These are phyloP conservation scores for Candida michaelii DNA, from an alignment of 805 yeast species.

Conservation along the genomic window DNA sequence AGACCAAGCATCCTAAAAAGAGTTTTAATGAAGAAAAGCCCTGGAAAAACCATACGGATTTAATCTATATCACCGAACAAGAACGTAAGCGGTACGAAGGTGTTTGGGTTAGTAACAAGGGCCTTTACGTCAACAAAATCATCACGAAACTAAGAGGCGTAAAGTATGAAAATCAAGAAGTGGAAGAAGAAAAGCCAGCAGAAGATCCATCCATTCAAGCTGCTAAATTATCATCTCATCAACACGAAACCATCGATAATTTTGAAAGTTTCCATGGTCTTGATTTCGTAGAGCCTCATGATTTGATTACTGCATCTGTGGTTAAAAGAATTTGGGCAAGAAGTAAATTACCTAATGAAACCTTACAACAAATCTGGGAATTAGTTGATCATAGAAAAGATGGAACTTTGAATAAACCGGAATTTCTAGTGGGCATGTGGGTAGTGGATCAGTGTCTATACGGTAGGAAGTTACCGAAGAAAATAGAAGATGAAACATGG, in stretches of 20 bases:
- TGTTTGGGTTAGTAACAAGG: slow-evolving; percentile 88
- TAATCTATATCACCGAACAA: slow-evolving; percentile 47
- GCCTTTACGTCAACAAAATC: slow-evolving; percentile 49
- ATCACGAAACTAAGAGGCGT: slow-evolving; percentile 32
- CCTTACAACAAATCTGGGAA: slow-evolving; percentile 61
- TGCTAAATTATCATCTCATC: slow-evolving; percentile 33
- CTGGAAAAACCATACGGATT: slow-evolving; percentile 81
- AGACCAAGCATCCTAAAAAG: slow-evolving; percentile 38
- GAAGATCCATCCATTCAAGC: slow-evolving; percentile 22
- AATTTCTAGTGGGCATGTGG: slow-evolving; percentile 98
- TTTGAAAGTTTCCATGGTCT: slow-evolving; percentile 31
- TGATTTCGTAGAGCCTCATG: slow-evolving; percentile 24
- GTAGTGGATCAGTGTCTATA: slow-evolving; percentile 92
- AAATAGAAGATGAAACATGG: slow-evolving; percentile 74
- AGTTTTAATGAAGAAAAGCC: slow-evolving; percentile 86
- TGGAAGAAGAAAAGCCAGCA: background rate
- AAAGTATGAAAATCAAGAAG: slow-evolving; percentile 20
- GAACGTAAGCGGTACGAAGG: slow-evolving; percentile 92
- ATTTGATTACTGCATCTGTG: slow-evolving; percentile 55
- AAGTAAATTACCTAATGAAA: slow-evolving; percentile 65
- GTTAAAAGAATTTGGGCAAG: slow-evolving; percentile 81
- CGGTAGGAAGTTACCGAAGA: slow-evolving; percentile 83
- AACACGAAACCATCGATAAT: slow-evolving; percentile 21
- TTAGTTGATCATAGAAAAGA: slow-evolving; percentile 66
- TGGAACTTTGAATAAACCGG: slow-evolving; percentile 75